phyloP scores from a whole-genome alignment of 352 stramenopile genomes.

The Thraustotheca clavata region DNA sequence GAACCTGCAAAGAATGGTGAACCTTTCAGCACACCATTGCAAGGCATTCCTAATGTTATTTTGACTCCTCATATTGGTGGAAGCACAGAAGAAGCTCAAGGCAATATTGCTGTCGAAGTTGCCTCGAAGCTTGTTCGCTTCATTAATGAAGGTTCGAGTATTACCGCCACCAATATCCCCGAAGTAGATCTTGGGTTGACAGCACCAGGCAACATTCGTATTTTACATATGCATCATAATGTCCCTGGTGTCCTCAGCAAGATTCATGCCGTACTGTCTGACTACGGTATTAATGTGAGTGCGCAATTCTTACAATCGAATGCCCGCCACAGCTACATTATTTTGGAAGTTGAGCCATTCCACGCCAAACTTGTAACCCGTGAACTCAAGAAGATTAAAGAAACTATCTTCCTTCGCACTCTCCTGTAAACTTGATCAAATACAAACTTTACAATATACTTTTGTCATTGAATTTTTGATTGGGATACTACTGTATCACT shows the following conservation, averaged over 20 bases:
- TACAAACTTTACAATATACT: too few relatives aligned
- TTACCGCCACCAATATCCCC: constrained; percentile 67
- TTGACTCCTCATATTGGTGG: constrained; percentile 93
- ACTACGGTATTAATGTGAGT: constrained; percentile 81
- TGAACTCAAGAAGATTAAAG: constrained; percentile 77
- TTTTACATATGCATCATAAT: constrained; percentile 82
- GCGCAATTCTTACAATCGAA: constrained; percentile 81
- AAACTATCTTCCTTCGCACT: constrained; percentile 76
- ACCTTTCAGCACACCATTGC: constrained; percentile 77
- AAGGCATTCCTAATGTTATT: constrained; percentile 89
- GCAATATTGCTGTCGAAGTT: constrained; percentile 81
- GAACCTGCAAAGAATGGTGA: constrained; percentile 83
- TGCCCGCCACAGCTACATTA: constrained; percentile 73
- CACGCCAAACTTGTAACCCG: constrained; percentile 71
- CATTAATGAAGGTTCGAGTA: constrained; percentile 74
- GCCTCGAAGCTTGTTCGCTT: constrained; percentile 73
- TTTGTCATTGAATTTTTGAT: too few relatives aligned
- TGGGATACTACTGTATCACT: too few relatives aligned
- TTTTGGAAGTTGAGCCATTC: constrained; percentile 71
- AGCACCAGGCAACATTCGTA: constrained; percentile 67
- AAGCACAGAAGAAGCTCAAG: constrained; percentile 93
- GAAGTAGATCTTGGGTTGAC: constrained; percentile 74
- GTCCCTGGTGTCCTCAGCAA: constrained; percentile 78
- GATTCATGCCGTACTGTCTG: constrained; percentile 73
- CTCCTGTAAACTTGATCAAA: constrained; percentile 38